Percentiles rank a stretch among this genome's conserved stretches.
Evolutionary conservation across 345 rosid genomes (phyloP).

Genomic region (rapeseed (Brassica napus)): Da-Ae NC_063442.1:25327001-25327500

Average conservation of each 20-base stretch:
- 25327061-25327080: conserved; percentile 20
- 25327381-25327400: conserved; percentile 7
- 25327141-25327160: conserved; percentile 47
- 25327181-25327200: conserved; percentile 19
- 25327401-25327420: conserved; percentile 8
- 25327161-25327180: conserved; percentile 44
- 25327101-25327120: conserved; percentile 34
- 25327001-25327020: conserved; percentile 2
- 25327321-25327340: not conserved
- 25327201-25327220: not conserved
- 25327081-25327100: conserved; percentile 42
- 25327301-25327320: conserved; percentile 2
- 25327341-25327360: conserved; percentile 34
- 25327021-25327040: conserved; percentile 40
- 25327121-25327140: conserved; percentile 40
- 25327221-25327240: conserved; percentile 12
- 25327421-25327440: conserved; percentile 19
- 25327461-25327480: not conserved
- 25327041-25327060: conserved; percentile 42
- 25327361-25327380: conserved; percentile 5
- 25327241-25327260: conserved; percentile 4
- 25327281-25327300: not conserved
- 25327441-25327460: conserved; percentile 24
- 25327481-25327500: not conserved
- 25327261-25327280: not conserved